These are phyloP conservation scores for Abrus pulchellus DNA, from an alignment of 306 rosid genomes.

Conservation along the genomic window DNA sequence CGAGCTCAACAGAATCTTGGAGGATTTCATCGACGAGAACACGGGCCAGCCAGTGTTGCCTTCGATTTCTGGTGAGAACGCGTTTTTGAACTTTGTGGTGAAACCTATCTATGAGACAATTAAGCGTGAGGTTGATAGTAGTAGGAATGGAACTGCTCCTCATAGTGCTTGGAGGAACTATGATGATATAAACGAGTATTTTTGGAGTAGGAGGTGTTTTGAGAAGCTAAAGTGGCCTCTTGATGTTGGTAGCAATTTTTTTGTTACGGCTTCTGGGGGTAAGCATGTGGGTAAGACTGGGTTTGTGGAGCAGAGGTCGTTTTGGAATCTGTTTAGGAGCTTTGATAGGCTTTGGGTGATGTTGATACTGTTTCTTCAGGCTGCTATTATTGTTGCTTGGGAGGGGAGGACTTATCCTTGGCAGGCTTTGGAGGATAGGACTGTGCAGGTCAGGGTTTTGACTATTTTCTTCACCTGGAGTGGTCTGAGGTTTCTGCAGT, in stretches of 20 bases:
- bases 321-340: slow-evolving; percentile 88
- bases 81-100: slow-evolving; percentile 72
- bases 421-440: slow-evolving; percentile 66
- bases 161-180: slow-evolving; percentile 94
- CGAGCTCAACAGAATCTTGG: slow-evolving; percentile 82
- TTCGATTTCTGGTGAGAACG: slow-evolving; percentile 79
- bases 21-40: slow-evolving; percentile 86
- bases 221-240: slow-evolving; percentile 93
- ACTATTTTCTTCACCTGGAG: slow-evolving; percentile 90
- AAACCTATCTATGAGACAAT: slow-evolving; percentile 90
- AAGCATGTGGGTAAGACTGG: slow-evolving; percentile 95
- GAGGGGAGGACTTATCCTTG: slow-evolving; percentile 69
- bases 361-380: slow-evolving; percentile 85
- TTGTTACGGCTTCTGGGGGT: slow-evolving; percentile 62
- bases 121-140: slow-evolving; percentile 75
- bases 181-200: slow-evolving; percentile 92
- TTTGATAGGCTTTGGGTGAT: slow-evolving; percentile 92
- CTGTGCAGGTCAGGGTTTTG: slow-evolving; percentile 72
- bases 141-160: slow-evolving; percentile 85
- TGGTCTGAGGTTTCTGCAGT: slow-evolving; percentile 79
- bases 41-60: slow-evolving; percentile 93
- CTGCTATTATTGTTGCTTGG: slow-evolving; percentile 92
- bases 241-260: slow-evolving; percentile 78
- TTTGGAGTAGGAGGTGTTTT: slow-evolving; percentile 92
- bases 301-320: slow-evolving; percentile 95